phyloP scores from a whole-genome alignment of 768 basidiomycete species.

The Kwoniella botswanensis region DNA sequence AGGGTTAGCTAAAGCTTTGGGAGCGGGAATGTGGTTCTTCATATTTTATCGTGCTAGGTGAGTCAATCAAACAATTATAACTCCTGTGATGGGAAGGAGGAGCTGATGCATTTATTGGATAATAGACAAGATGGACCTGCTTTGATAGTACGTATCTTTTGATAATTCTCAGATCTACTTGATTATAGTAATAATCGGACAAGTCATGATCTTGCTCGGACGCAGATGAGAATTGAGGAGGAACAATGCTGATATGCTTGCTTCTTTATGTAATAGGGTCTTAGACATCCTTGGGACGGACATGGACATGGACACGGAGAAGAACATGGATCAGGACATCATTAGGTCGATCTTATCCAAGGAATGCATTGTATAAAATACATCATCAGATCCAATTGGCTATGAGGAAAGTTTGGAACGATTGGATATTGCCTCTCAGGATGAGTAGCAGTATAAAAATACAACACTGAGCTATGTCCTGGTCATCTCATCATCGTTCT shows the following conservation, averaged over 20 bases:
- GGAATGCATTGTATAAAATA: conserved; percentile 4
- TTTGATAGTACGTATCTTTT: conserved; percentile 64
- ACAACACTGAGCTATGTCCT: too few relatives aligned
- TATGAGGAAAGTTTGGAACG: background rate
- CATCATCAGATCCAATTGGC: background rate
- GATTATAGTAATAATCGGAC: background rate
- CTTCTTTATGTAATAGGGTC: conserved; percentile 39
- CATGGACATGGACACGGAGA: conserved; percentile 62
- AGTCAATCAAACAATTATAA: conserved; percentile 42
- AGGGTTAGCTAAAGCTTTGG: conserved; percentile 80
- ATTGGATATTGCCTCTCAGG: too few relatives aligned
- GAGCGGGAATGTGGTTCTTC: conserved; percentile 98
- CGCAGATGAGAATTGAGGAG: background rate
- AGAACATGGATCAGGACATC: conserved; percentile 59
- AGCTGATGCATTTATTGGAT: conserved; percentile 2
- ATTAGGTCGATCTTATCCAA: conserved; percentile 30
- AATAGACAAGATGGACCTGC: conserved; percentile 76
- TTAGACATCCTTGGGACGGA: conserved; percentile 69
- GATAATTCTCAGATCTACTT: background rate
- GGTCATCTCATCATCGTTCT: too few relatives aligned
- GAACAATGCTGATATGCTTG: background rate
- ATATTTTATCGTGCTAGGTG: conserved; percentile 94
- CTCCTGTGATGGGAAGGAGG: conserved; percentile 29
- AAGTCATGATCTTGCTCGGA: background rate
- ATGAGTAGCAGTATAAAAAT: too few relatives aligned